A percentile compares a stretch with the other conserved stretches of the same genome.
Evolutionary conservation across 2,329 filamentous ascomycete species (phyloP).

Genomic region (Claviceps pusilla): DNA sequence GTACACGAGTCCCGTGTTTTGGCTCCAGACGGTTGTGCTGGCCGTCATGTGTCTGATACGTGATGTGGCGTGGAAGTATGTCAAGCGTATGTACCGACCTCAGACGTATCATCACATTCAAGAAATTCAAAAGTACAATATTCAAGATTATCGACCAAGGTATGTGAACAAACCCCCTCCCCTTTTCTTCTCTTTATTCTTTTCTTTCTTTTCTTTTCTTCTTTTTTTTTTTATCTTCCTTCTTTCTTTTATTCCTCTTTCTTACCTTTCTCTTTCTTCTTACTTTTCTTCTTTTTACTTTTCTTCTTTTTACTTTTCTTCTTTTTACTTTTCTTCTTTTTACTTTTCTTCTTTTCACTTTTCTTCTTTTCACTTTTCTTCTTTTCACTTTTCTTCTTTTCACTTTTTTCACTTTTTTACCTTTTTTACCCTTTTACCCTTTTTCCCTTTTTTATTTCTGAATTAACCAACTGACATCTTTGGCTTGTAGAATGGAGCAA

Average conservation of each 20-base stretch:
- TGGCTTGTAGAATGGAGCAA: conserved; percentile 69
- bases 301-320: too few relatives aligned
- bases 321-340: too few relatives aligned
- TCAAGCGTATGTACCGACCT: conserved; percentile 91
- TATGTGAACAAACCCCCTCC: conserved; percentile 24
- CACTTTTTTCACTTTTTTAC: neutral
- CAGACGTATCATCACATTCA: conserved; percentile 96
- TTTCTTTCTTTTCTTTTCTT: neutral
- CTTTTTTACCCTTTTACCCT: neutral
- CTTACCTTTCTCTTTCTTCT: too few relatives aligned
- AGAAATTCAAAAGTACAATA: conserved; percentile 99
- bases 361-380: neutral
- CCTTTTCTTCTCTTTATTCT: neutral
- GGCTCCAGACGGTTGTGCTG: conserved; percentile 72
- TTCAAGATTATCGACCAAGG: conserved; percentile 95
- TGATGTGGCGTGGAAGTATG: conserved; percentile 94
- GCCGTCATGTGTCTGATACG: conserved; percentile 69
- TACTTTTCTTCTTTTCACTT: too few relatives aligned
- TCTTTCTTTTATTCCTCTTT: too few relatives aligned
- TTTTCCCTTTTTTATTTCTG: too few relatives aligned
- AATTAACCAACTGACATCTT: neutral
- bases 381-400: too few relatives aligned
- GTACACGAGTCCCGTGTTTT: conserved; percentile 73
- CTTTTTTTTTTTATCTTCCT: too few relatives aligned
- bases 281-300: too few relatives aligned